phyloP scores from a whole-genome alignment of 1,284 basidiomycete species.

The Ustilago shanxiensis region DNA sequence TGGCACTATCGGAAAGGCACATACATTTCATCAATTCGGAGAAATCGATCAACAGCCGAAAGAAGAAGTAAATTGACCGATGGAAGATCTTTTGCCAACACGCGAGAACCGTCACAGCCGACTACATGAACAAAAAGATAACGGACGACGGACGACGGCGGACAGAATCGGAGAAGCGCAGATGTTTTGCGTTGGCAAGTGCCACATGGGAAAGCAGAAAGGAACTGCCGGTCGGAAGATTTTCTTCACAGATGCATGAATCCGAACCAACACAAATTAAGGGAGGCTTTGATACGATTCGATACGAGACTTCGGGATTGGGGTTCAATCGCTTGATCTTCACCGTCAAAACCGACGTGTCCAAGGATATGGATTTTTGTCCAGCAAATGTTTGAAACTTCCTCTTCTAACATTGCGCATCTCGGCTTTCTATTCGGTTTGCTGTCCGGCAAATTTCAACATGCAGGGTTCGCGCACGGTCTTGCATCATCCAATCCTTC shows the following conservation, averaged over 20 bases:
- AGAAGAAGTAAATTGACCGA: constrained; percentile 2
- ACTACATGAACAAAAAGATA: neutral
- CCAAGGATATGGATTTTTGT: neutral
- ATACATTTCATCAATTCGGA: constrained; percentile 2
- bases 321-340: constrained; percentile 4
- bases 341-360: constrained; percentile 33
- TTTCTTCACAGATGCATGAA: constrained; percentile 6
- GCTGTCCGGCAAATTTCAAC: neutral
- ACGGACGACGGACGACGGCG: neutral
- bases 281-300: neutral
- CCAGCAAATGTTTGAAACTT: too few relatives aligned
- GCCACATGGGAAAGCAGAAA: neutral
- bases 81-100: neutral
- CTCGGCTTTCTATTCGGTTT: constrained; percentile 4
- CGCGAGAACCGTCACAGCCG: constrained; percentile 19
- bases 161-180: neutral
- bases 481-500: neutral
- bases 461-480: neutral
- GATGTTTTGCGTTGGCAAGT: neutral
- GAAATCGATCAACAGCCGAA: constrained; percentile 12
- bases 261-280: neutral
- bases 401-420: too few relatives aligned
- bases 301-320: too few relatives aligned
- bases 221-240: constrained; percentile 16
- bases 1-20: constrained; percentile 16